These are phyloP conservation scores for Tephrocybe rancida DNA, from an alignment of 768 basidiomycete species.

Conservation along the genomic window DNA sequence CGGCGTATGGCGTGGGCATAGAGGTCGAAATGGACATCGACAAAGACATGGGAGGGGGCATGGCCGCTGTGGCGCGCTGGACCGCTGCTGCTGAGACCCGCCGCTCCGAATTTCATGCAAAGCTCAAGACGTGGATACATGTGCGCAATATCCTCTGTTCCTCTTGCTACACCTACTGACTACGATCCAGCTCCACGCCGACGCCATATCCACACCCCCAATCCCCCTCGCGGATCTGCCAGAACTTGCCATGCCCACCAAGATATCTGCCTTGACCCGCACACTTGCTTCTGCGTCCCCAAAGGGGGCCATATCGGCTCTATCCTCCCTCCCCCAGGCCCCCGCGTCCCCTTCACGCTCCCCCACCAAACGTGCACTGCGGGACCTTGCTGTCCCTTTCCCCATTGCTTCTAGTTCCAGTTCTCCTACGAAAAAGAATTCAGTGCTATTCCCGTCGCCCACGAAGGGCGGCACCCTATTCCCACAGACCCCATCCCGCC, in stretches of 20 bases:
- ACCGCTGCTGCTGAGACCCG: conserved; percentile 69
- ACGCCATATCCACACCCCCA: conserved; percentile 44
- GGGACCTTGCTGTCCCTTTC: conserved; percentile 18
- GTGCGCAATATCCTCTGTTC: conserved; percentile 41
- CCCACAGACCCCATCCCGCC: conserved; percentile 68
- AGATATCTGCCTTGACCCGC: conserved; percentile 70
- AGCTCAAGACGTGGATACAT: conserved; percentile 66
- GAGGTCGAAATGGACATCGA: conserved; percentile 87
- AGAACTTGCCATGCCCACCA: conserved; percentile 48
- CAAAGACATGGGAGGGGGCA: conserved; percentile 78
- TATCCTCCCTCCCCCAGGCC: conserved; percentile 40
- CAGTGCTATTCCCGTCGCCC: conserved; percentile 57
- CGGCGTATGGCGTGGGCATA: conserved; percentile 84
- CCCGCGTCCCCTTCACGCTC: conserved; percentile 42
- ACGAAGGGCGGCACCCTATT: conserved; percentile 52
- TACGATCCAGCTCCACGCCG: conserved; percentile 51
- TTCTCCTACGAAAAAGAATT: conserved; percentile 26
- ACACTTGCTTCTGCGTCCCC: conserved; percentile 76
- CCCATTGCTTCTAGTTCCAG: not conserved
- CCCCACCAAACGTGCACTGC: conserved; percentile 35
- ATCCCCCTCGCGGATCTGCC: conserved; percentile 73
- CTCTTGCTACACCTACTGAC: not conserved
- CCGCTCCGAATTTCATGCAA: conserved; percentile 55
- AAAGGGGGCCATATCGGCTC: conserved; percentile 50
- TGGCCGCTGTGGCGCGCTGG: conserved; percentile 90